A percentile compares a stretch with the other conserved stretches of the same genome.
phyloP scores from a whole-genome alignment of 2,329 filamentous ascomycete genomes.

The Dactylellina leptospora region DNA sequence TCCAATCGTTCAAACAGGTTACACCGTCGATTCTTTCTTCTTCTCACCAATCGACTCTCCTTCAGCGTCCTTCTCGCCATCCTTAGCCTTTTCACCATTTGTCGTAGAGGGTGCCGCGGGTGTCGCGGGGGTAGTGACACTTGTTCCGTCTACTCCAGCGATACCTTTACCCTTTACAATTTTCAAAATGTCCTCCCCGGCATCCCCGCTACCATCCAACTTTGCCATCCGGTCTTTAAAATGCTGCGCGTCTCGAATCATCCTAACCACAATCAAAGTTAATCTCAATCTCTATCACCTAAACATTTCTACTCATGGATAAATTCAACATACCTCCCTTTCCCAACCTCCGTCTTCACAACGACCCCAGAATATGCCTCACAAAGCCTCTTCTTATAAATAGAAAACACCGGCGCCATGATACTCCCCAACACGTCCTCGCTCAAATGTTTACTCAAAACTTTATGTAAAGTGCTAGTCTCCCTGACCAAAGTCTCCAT shows the following conservation, averaged over 20 bases:
- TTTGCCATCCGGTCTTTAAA: constrained; percentile 76
- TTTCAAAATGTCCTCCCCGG: constrained; percentile 74
- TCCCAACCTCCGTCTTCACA: constrained; percentile 73
- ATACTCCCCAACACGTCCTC: constrained; percentile 81
- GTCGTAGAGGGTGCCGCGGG: neutral
- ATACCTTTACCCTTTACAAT: constrained; percentile 70
- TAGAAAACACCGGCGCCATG: constrained; percentile 83
- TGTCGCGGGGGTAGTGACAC: neutral
- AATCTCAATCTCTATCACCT: constrained; percentile 41
- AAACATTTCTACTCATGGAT: neutral
- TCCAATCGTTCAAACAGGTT: too few species aligned
- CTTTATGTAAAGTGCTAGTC: constrained; percentile 82
- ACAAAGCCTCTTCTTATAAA: constrained; percentile 81
- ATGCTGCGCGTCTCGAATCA: constrained; percentile 78
- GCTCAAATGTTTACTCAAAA: constrained; percentile 81
- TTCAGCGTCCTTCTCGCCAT: constrained; percentile 20
- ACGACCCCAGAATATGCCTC: constrained; percentile 73
- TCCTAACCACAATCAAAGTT: constrained; percentile 64
- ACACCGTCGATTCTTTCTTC: constrained; percentile 1
- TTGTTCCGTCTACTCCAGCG: constrained; percentile 24
- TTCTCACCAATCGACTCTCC: constrained; percentile 24
- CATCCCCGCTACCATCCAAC: constrained; percentile 79
- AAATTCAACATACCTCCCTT: constrained; percentile 70
- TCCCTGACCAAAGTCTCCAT: constrained; percentile 90
- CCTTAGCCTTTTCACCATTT: constrained; percentile 10